A percentile compares a stretch with the other conserved stretches of the same genome.
Conservation (phyloP, 1,284 basidiomycete genomes). For the Bondarzewia mesenterica region DNA sequence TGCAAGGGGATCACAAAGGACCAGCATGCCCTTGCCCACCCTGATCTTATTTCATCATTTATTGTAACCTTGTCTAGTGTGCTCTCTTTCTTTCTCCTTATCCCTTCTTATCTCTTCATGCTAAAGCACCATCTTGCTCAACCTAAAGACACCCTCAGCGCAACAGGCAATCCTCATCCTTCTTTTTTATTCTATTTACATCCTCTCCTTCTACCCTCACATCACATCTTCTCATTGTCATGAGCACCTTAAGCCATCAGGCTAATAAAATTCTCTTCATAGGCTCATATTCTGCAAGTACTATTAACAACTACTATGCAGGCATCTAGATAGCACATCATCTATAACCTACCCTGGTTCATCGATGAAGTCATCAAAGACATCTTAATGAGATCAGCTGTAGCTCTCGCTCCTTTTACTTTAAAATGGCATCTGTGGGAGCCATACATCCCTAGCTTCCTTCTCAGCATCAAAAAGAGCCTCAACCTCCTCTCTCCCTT, state of each 20-base stretch:
- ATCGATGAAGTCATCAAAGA: neutral
- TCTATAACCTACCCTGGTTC: conserved; percentile 16
- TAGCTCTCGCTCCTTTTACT: neutral
- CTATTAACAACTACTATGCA: conserved; percentile 16
- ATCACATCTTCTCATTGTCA: too few species aligned
- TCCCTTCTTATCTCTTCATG: conserved; percentile 10
- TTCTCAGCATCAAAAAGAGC: neutral
- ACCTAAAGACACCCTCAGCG: too few species aligned
- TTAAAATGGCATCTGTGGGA: neutral
- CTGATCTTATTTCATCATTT: too few species aligned
- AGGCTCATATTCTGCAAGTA: conserved; percentile 11
- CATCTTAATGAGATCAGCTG: neutral
- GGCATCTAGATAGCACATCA: conserved; percentile 20
- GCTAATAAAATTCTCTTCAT: conserved; percentile 9
- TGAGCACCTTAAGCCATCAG: too few species aligned
- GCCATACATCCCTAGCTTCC: neutral
- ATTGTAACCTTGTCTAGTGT: too few species aligned
- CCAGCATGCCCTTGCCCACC: conserved; percentile 12
- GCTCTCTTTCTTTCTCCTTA: neutral
- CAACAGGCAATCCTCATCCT: too few species aligned
- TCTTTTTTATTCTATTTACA: too few species aligned
- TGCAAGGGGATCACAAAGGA: conserved; percentile 13
- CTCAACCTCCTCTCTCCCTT: neutral
- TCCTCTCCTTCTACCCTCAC: too few species aligned
- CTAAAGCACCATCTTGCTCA: too few species aligned